Conservation (phyloP, 2,329 filamentous ascomycete genomes). For the Corniculantispora saksenae region DNA sequence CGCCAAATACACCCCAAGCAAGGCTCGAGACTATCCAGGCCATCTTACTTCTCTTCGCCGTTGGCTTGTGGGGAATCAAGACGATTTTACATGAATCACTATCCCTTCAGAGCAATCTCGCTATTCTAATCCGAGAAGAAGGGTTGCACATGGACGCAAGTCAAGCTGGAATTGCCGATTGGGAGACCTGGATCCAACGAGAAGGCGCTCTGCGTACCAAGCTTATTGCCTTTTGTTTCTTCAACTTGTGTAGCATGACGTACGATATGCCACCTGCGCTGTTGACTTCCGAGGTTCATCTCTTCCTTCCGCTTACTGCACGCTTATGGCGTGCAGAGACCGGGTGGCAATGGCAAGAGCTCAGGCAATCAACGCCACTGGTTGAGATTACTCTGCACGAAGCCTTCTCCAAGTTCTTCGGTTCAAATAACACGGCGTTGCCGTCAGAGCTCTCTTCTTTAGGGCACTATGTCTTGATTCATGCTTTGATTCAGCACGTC, state of each 20-base stretch:
- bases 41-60: constrained; percentile 59
- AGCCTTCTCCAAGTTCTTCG: constrained; percentile 56
- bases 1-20: constrained; percentile 59
- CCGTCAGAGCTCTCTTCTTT: constrained; percentile 57
- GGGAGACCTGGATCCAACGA: constrained; percentile 61
- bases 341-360: constrained; percentile 62
- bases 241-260: constrained; percentile 62
- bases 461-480: constrained; percentile 71
- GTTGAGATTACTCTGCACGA: constrained; percentile 58
- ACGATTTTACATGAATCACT: constrained; percentile 61
- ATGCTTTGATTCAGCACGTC: constrained; percentile 71
- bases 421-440: constrained; percentile 50
- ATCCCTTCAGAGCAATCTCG: constrained; percentile 59
- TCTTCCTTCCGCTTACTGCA: constrained; percentile 55
- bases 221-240: constrained; percentile 62
- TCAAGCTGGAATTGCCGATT: constrained; percentile 49
- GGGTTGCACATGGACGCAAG: constrained; percentile 52
- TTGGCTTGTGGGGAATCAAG: constrained; percentile 63
- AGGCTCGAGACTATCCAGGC: constrained; percentile 67
- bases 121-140: constrained; percentile 60
- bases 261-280: constrained; percentile 61
- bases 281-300: constrained; percentile 59
- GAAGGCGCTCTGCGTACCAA: constrained; percentile 61
- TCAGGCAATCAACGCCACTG: constrained; percentile 51
- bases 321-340: constrained; percentile 59